A percentile compares a stretch with the other conserved stretches of the same genome.
These are phyloP conservation scores for Coemansia sp. DNA, from an alignment of 192 early-diverging fungal genomes.

Conservation along the genomic window DNA sequence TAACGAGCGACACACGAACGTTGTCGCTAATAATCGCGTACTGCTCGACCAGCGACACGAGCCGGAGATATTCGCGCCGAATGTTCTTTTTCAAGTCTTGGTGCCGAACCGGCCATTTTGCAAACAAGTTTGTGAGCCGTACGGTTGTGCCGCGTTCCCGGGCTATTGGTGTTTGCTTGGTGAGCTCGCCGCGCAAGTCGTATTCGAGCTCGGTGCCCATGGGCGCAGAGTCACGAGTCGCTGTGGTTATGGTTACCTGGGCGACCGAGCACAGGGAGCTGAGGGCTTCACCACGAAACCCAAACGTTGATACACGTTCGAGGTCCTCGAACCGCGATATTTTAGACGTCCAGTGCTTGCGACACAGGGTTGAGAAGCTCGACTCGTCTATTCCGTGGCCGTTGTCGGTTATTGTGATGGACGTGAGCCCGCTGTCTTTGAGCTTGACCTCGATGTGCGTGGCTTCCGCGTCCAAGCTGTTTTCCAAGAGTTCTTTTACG, in stretches of 20 bases:
- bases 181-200: slow-evolving; percentile 64
- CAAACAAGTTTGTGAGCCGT: slow-evolving; percentile 73
- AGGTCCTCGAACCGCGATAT: slow-evolving; percentile 76
- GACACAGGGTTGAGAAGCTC: slow-evolving; percentile 70
- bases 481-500: slow-evolving; percentile 95
- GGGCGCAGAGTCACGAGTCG: slow-evolving; percentile 56
- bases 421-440: slow-evolving; percentile 74
- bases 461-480: slow-evolving; percentile 85
- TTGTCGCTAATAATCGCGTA: slow-evolving; percentile 75
- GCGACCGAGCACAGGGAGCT: slow-evolving; percentile 78
- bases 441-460: slow-evolving; percentile 80
- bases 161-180: slow-evolving; percentile 47
- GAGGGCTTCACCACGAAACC: slow-evolving; percentile 92
- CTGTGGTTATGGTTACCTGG: slow-evolving; percentile 64
- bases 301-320: slow-evolving; percentile 75
- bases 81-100: slow-evolving; percentile 84
- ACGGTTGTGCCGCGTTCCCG: slow-evolving; percentile 80
- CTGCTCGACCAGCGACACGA: slow-evolving; percentile 75
- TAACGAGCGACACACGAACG: slow-evolving; percentile 66
- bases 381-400: slow-evolving; percentile 72
- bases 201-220: slow-evolving; percentile 71
- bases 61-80: slow-evolving; percentile 75
- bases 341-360: slow-evolving; percentile 92
- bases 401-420: slow-evolving; percentile 83
- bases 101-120: slow-evolving; percentile 79